A percentile compares a stretch with the other conserved stretches of the same genome.
Conservation (phyloP, 1,139 yeast genomes). For the Kodamaea arcana region DNA sequence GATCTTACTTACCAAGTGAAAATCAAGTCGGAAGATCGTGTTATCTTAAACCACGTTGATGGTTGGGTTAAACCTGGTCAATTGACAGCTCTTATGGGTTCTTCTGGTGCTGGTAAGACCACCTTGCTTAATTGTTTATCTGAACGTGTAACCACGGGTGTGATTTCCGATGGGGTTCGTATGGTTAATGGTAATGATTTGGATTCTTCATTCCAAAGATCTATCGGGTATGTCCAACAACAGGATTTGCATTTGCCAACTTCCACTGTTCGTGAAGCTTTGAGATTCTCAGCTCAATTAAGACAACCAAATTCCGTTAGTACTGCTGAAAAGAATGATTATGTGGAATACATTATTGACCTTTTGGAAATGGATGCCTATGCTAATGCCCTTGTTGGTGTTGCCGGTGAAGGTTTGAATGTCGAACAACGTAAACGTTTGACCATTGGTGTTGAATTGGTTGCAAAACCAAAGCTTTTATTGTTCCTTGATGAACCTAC, state of each 20-base stretch:
- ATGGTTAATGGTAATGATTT: constrained; percentile 68
- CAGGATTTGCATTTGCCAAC: constrained; percentile 72
- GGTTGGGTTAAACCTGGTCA: constrained; percentile 51
- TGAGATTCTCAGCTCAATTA: constrained; percentile 65
- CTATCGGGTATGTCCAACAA: constrained; percentile 82
- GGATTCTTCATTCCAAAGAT: constrained; percentile 72
- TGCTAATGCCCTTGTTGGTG: constrained; percentile 82
- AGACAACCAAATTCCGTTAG: constrained; percentile 62
- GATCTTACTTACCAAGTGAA: constrained; percentile 71
- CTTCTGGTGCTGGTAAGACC: constrained; percentile 87
- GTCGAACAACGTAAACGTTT: constrained; percentile 85
- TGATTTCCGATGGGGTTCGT: constrained; percentile 65
- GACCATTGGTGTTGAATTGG: constrained; percentile 82
- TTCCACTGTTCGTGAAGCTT: constrained; percentile 79
- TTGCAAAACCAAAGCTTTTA: constrained; percentile 79
- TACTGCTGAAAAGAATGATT: constrained; percentile 56
- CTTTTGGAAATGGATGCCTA: constrained; percentile 69
- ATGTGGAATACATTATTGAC: constrained; percentile 67
- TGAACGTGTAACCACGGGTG: constrained; percentile 75
- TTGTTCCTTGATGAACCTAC: constrained; percentile 90
- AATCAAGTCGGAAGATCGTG: constrained; percentile 60
- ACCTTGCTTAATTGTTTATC: constrained; percentile 71
- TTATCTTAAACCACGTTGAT: constrained; percentile 64
- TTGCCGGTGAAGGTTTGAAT: constrained; percentile 71
- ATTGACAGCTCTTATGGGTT: constrained; percentile 54